Percentiles rank a stretch among this genome's conserved stretches.
phyloP scores from a whole-genome alignment of 129 eudicot genomes.

The Lactuca saligna region DNA sequence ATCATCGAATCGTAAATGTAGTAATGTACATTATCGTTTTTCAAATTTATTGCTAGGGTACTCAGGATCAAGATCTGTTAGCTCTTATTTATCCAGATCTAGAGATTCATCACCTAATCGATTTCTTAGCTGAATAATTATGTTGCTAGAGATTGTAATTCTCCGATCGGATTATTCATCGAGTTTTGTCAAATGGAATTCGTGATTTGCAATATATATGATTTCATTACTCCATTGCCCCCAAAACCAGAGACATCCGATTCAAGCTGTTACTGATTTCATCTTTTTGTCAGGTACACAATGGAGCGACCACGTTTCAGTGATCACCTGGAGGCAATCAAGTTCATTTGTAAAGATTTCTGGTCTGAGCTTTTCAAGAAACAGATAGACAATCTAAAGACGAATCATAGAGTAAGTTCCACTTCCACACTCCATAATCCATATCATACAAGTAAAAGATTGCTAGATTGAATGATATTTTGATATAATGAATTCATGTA shows the following conservation, averaged over 20 bases:
- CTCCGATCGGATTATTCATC: not conserved
- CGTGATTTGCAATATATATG: slow-evolving; percentile 8
- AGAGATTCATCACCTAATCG: slow-evolving; percentile 3
- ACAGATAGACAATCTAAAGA: slow-evolving; percentile 93
- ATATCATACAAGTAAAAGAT: slow-evolving; percentile 6
- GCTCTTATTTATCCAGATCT: slow-evolving; percentile 13
- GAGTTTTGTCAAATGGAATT: slow-evolving; percentile 4
- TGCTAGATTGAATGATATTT: not conserved
- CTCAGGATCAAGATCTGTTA: slow-evolving; percentile 8
- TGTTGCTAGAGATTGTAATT: not conserved
- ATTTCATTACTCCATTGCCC: not conserved
- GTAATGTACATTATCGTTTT: slow-evolving; percentile 7
- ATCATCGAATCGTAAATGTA: not conserved
- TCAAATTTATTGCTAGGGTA: not conserved
- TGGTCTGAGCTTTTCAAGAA: slow-evolving; percentile 97
- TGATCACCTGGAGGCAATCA: slow-evolving; percentile 94
- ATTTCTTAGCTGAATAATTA: not conserved
- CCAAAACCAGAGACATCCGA: not conserved
- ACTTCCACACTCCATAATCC: slow-evolving; percentile 27
- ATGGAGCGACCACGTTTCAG: slow-evolving; percentile 92
- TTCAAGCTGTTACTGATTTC: slow-evolving; percentile 3
- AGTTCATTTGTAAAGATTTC: slow-evolving; percentile 93
- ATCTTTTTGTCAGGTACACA: slow-evolving; percentile 60
- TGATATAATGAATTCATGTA: not conserved
- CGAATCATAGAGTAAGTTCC: slow-evolving; percentile 84